Base-by-base conservation (phyloP, 2,329 filamentous ascomycete species). In the Cordyceps militaris region DNA sequence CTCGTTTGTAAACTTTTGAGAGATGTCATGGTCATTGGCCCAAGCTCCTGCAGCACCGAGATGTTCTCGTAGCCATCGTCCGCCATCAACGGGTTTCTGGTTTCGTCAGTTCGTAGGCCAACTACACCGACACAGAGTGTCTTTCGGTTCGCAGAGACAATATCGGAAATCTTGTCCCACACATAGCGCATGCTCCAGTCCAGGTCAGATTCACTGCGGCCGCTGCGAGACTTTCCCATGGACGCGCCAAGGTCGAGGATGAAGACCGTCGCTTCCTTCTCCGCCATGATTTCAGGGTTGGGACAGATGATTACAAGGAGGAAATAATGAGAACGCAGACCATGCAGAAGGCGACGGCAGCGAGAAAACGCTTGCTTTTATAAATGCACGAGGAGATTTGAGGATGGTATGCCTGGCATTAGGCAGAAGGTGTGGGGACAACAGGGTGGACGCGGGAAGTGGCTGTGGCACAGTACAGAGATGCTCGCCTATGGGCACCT, bases 241-340 rank as follows among this genome's bases (percentile, higher is more conserved):
- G 92, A 89, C 66, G 76, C 78, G 59, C 91, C 92, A 24, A 97
- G 78, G 73, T 99, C 94, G 60, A 99, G 74, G 64, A 99, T 87
- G 71, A 94, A 99, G 44, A 97, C 83, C 0, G 88, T 94, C 9
- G 91, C 91, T 76, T 97, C 91, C 71, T 99, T 99, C 61, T 89
- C 86, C 11, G 91, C 88, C 93, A 97, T 97, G 57, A 59, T 78
- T 32, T 49, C 44, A 59, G 28, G n/a, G 30, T 34, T 47, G 34
- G 43, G 23, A 23, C 10, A 30, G 40, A 44, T 19, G 34, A 24
- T 47, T 3, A 50, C 24, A 56, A 9, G 11, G 2, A 38, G 4
- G 2, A 23, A 32, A 5, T 23, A 6, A 32, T 7, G n/a, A 16
- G 32, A 40, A 4, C 16, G 43, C 5, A 9, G n/a, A 14, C 28